Percentiles rank a stretch among this genome's conserved stretches.
Evolutionary conservation across 78 protist species (phyloP).

Genomic region (Dictyostelium capitatum): DNA sequence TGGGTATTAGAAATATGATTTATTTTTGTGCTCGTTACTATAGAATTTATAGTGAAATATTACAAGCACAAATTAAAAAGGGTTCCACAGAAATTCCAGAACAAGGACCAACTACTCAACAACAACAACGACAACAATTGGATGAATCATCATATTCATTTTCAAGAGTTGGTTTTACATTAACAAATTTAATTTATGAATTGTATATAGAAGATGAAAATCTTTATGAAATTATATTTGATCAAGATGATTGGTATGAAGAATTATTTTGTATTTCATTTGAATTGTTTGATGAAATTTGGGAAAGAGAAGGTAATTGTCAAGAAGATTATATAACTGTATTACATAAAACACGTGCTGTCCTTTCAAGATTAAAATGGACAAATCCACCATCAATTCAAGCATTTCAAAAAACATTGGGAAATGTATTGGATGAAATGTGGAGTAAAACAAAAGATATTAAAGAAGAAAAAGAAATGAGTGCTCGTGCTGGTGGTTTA

Average conservation of each 20-base stretch:
- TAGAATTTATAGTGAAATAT: constrained; percentile 61
- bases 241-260: constrained; percentile 83
- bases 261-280: constrained; percentile 74
- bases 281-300: constrained; percentile 75
- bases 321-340: constrained; percentile 61
- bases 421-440: constrained; percentile 77
- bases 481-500: constrained; percentile 27
- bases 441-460: constrained; percentile 31
- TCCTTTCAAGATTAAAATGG: constrained; percentile 62
- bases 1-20: constrained; percentile 59
- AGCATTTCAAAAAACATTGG: constrained; percentile 54
- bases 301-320: constrained; percentile 55
- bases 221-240: constrained; percentile 71
- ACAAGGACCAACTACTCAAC: too few relatives aligned
- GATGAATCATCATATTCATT: constrained; percentile 53
- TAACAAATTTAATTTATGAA: constrained; percentile 64
- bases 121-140: neutral
- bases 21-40: constrained; percentile 76
- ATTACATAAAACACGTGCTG: constrained; percentile 60
- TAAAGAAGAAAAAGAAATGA: constrained; percentile 36
- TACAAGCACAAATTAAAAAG: constrained; percentile 21
- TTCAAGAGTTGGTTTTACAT: constrained; percentile 35
- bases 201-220: constrained; percentile 76
- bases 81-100: neutral
- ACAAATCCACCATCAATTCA: constrained; percentile 66